These are phyloP conservation scores for Aspergillus sp. DNA, from an alignment of 2,329 filamentous ascomycete genomes.

Conservation along the genomic window DNA sequence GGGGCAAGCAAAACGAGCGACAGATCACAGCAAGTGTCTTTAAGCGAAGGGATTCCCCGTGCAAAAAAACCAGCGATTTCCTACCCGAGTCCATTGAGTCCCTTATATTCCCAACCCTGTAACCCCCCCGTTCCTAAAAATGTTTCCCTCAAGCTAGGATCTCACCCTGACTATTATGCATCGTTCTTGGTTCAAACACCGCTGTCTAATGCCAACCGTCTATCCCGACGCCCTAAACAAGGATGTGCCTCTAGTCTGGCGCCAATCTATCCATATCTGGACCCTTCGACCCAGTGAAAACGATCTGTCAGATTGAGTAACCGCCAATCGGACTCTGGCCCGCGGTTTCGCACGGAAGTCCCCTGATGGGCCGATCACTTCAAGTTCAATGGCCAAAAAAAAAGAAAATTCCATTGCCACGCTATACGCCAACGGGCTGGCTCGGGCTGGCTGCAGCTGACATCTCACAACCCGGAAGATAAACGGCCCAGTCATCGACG, in stretches of 20 bases:
- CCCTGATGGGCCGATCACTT: background rate
- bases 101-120: background rate
- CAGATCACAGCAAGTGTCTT: background rate
- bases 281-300: background rate
- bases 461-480: background rate
- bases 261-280: background rate
- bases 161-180: background rate
- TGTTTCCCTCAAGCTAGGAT: background rate
- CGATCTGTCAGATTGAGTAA: background rate
- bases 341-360: background rate
- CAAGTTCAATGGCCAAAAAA: background rate
- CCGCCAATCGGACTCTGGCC: background rate
- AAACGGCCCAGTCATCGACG: too few relatives aligned
- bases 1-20: background rate
- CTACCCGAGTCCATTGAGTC: background rate
- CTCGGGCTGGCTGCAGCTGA: background rate
- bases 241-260: background rate
- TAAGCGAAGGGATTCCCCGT: background rate
- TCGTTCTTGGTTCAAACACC: background rate
- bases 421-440: background rate
- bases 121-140: background rate
- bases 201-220: background rate
- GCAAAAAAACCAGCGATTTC: background rate
- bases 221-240: background rate
- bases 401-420: background rate